Evolutionary conservation across 2,329 filamentous ascomycete genomes (phyloP), one percentile per base, ranked within the genome.

Genomic region (Fusarium secorum): DNA sequence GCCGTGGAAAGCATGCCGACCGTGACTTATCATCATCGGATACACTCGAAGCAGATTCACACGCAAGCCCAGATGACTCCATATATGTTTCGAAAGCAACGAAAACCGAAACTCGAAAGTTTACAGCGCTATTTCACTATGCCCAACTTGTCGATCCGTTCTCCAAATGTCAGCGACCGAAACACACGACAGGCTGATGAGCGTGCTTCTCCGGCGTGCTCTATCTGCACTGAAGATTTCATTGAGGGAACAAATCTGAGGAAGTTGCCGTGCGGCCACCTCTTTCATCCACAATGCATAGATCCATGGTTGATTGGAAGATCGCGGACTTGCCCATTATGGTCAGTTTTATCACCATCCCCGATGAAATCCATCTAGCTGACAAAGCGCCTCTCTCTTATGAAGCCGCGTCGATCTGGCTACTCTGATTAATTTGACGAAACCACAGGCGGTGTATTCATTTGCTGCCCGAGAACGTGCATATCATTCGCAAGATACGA

Each of bases 261-360:
- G 4, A 26, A 42, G 5, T 15, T 74, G 0, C 72, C 69, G 8
- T 74, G 71, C 2, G 39, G 45, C 0, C 71, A 74, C 33, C 18
- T 74, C 3, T 74, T 72, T 7, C 72, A 74, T 18, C 71, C 72
- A 11, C 20, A 17, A 11, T 74, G 72, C 13, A 74, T 74, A 11
- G 72, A 74, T 20, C 71, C 60, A 9, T 74, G 71, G 72, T 42
- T 74, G 10, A 56, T 49, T 4, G 26, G 60, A 5, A 66, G 68
- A 22, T 66, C 72, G 6, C 48, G 60, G 7, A 74, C 72, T 4
- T 74, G 72, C 44, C 72, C 72, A 1, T 14, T 74, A 15, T 74
- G 72, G 72, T 74, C 4, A 51, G 68, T 44, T 13, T 3, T 14
- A 7, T 10, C 4, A 3, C 5, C 5, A 4, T 2, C 2, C 0